Base-by-base conservation (phyloP, 106 monocot species). In the Phalaenopsis equestris region DNA sequence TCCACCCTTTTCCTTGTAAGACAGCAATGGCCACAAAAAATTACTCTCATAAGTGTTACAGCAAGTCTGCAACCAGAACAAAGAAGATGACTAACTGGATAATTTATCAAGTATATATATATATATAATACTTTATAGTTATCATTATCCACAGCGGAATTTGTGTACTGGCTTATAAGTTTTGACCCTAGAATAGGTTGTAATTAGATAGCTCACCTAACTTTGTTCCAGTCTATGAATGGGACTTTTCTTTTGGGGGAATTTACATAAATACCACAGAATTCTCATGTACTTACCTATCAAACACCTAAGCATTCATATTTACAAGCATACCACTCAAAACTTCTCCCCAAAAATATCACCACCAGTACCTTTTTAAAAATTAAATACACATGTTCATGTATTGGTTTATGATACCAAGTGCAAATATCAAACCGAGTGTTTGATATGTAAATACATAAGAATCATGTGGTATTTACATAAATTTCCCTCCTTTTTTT, bases 121-220 rank as follows among this genome's bases (percentile, higher is more conserved):
- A 42, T 52, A 16, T 5, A 73, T 73, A 5, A 42, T 3, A 12
- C 42, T 42, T 19, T 4, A 73, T 9, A 12, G 42, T 73, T 73
- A 42, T 73, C 70, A 70, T 37, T 42, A 21, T 73, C 73, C 12
- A 73, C 42, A 73, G 42, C 0, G 17, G 8, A 42, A 42, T 42
- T 42, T 41, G 3, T 19, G 41, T 42, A 42, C 73, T 42, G 42
- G 73, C 12, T 42, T 18, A 12, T 30, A 73, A 5, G 42, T 73
- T 73, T 42, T 73, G 73, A 73, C 42, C 73, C 42, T 42, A 42
- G 41, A 73, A 73, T 42, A 73, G 73, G 41, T 42, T 42, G 41
- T 42, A 30, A 73, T 42, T 42, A 73, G 73, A 73, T 73, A 42
- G 73, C 73, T 73, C 73, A 73, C 73, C 41, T 42, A 73, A 42